phyloP scores from a whole-genome alignment of 1,284 basidiomycete genomes.

The Exobasidium rhododendri region DNA sequence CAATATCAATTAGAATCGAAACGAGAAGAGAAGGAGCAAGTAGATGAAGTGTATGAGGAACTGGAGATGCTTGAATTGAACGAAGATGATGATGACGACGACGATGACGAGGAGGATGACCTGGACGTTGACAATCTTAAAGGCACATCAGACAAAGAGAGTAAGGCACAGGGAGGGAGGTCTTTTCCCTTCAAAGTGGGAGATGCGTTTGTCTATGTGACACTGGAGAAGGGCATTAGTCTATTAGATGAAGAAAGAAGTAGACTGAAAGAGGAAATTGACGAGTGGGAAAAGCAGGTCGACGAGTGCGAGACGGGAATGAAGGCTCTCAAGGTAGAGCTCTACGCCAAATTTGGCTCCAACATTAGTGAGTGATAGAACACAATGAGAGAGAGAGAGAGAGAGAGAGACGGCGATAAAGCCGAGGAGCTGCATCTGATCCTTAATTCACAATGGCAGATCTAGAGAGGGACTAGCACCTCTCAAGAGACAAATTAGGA shows the following conservation, averaged over 20 bases:
- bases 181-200: conserved; percentile 76
- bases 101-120: conserved; percentile 75
- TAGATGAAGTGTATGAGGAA: conserved; percentile 82
- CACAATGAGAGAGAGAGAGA: too few species aligned
- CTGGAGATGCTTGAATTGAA: conserved; percentile 61
- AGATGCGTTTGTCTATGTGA: conserved; percentile 80
- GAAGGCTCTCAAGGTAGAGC: conserved; percentile 78
- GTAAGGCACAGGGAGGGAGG: conserved; percentile 63
- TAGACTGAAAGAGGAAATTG: conserved; percentile 64
- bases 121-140: conserved; percentile 90
- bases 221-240: conserved; percentile 68
- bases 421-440: not conserved
- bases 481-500: too few species aligned
- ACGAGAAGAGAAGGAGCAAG: conserved; percentile 85
- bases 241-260: conserved; percentile 71
- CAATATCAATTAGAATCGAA: conserved; percentile 70
- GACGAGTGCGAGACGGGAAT: conserved; percentile 77
- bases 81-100: conserved; percentile 69
- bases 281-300: conserved; percentile 61
- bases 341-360: conserved; percentile 89
- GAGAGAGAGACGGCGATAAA: too few species aligned
- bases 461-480: conserved; percentile 6
- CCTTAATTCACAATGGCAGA: not conserved
- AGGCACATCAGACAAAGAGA: conserved; percentile 71
- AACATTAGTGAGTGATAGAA: conserved; percentile 72